A percentile compares a stretch with the other conserved stretches of the same genome.
phyloP scores from a whole-genome alignment of 352 stramenopile species.

The Pythium periplocum region DNA sequence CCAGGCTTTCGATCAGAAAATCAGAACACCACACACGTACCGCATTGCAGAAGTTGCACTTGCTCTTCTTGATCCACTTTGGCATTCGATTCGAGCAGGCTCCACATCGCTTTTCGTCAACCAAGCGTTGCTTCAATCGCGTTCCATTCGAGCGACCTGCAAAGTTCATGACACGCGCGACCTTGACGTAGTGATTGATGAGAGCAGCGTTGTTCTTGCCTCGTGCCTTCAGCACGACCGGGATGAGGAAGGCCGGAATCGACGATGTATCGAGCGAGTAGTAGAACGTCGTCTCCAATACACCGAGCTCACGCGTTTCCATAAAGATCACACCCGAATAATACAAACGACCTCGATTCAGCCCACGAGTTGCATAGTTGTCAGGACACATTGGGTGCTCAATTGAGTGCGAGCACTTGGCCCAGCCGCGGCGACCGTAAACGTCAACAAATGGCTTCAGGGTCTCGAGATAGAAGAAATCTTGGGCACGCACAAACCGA shows the following conservation, averaged over 20 bases:
- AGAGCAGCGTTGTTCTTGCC: constrained; percentile 54
- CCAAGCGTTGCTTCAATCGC: constrained; percentile 32
- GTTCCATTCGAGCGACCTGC: constrained; percentile 12
- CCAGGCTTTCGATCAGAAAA: too few species aligned
- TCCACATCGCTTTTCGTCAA: constrained; percentile 51
- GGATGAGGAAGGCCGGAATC: constrained; percentile 41
- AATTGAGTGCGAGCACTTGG: constrained; percentile 67
- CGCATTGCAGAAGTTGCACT: constrained; percentile 53
- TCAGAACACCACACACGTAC: constrained; percentile 26
- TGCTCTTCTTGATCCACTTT: constrained; percentile 48
- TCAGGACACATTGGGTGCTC: constrained; percentile 52
- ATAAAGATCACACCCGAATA: constrained; percentile 69
- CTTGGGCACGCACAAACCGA: constrained; percentile 50
- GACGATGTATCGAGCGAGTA: constrained; percentile 42
- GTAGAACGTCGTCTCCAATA: constrained; percentile 54
- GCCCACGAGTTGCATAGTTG: constrained; percentile 26
- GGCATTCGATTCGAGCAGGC: constrained; percentile 57
- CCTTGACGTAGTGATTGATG: constrained; percentile 69
- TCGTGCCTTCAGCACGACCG: constrained; percentile 49
- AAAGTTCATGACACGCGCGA: constrained; percentile 32
- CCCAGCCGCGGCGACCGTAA: constrained; percentile 58
- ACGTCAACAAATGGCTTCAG: constrained; percentile 59
- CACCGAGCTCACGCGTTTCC: constrained; percentile 40
- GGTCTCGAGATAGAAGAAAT: constrained; percentile 74
- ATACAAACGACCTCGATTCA: constrained; percentile 51